phyloP scores from a whole-genome alignment of 352 stramenopile genomes.

The Phytophthora hybrid region DNA sequence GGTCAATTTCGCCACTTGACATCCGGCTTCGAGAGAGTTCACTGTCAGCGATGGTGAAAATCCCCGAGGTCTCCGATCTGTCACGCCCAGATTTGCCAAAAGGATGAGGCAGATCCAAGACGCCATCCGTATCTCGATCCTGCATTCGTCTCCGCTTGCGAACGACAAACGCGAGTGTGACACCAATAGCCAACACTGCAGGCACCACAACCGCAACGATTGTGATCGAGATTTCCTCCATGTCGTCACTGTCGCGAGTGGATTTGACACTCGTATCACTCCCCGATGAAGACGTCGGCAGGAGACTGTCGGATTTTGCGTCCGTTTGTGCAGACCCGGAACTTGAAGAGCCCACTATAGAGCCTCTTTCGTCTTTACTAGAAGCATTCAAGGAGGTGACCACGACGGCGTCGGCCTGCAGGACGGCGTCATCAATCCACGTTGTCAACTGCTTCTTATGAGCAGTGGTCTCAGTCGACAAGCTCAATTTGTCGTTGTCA shows the following conservation, averaged over 20 bases:
- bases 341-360: slow-evolving; percentile 4
- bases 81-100: slow-evolving; percentile 33
- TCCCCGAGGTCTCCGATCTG: slow-evolving; percentile 31
- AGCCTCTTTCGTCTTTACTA: slow-evolving; percentile 16
- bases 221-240: slow-evolving; percentile 18
- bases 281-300: slow-evolving; percentile 3
- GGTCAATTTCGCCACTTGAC: slow-evolving; percentile 15
- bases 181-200: slow-evolving; percentile 18
- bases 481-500: slow-evolving; percentile 43
- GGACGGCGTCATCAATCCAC: slow-evolving; percentile 44
- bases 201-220: slow-evolving; percentile 36
- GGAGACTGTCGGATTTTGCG: neutral
- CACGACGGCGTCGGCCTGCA: slow-evolving; percentile 47
- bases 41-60: slow-evolving; percentile 36
- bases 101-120: slow-evolving; percentile 33
- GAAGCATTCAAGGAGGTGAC: slow-evolving; percentile 4
- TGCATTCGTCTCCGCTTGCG: slow-evolving; percentile 33
- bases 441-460: slow-evolving; percentile 36
- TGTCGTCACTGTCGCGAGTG: neutral
- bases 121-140: slow-evolving; percentile 27
- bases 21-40: slow-evolving; percentile 42
- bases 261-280: slow-evolving; percentile 20
- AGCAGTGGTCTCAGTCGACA: slow-evolving; percentile 39
- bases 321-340: neutral
- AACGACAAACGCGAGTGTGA: slow-evolving; percentile 26